Evolutionary conservation across 306 rosid species (phyloP), one percentile per base, ranked within the genome.

Genomic region (Prosopis cineraria): DNA sequence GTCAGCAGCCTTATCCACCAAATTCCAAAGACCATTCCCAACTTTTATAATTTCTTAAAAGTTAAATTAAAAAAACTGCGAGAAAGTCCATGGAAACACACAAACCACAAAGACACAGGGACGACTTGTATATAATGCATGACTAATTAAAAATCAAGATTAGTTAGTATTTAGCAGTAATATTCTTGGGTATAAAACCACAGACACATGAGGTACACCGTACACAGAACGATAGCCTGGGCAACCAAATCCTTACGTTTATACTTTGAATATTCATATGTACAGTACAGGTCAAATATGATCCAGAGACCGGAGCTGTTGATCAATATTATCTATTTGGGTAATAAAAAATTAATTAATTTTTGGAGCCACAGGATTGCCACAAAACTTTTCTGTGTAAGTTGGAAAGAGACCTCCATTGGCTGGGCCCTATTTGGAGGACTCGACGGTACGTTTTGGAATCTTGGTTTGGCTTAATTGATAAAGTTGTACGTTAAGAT

Each of bases 1-100:
- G 73, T 77, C 84, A 79, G 36, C 84, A 65, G 55, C 84, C 87
- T 77, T 76, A 73, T 87, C 87, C 68, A 53, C 81, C 73, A 74
- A 80, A 73, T 79, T 72, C 82, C 74, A 77, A n/a, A 74, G 48
- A 76, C 68, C 73, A 39, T 74, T 58, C 20, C 19, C 76, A 73
- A 25, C 39, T 41, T 60, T n/a, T 53, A 7, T 25, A 25, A 33
- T 55, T 22, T 37, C 1, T 37, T 39, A 65, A 36, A 65, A 64
- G 8, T 52, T 20, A n/a, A 36, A 10, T 22, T 19, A 70, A 82
- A 80, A 47, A 72, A 19, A 48, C 79, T 59, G 79, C 73, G 55
- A 78, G 64, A 78, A 36, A 44, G 78, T 78, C 74, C 79, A 79
- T 68, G 72, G 76, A 64, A 73, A 70, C 76, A 76, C 69, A 33